Percentiles rank a stretch among this genome's conserved stretches.
Conservation (phyloP, 2,329 filamentous ascomycete species). For the Penicillium sp. region DNA sequence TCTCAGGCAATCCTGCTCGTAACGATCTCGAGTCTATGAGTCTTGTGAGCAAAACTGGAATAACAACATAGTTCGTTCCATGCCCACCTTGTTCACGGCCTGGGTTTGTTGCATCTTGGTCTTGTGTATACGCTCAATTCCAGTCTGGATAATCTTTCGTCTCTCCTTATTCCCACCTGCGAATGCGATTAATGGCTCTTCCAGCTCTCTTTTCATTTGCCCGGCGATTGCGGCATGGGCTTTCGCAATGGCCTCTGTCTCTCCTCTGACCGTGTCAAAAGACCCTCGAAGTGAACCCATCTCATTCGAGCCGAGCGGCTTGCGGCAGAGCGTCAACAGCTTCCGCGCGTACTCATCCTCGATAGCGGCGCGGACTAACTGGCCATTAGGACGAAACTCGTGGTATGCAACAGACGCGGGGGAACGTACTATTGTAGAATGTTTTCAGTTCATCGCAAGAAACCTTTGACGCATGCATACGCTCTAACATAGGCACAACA, state of each 20-base stretch:
- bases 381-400: conserved; percentile 14
- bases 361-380: conserved; percentile 80
- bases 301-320: conserved; percentile 87
- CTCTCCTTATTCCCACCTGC: conserved; percentile 95
- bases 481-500: conserved; percentile 86
- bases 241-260: conserved; percentile 92
- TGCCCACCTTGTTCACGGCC: conserved; percentile 81
- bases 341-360: conserved; percentile 97
- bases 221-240: conserved; percentile 86
- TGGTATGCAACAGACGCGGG: neutral
- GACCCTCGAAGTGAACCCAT: conserved; percentile 81
- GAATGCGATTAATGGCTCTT: conserved; percentile 91
- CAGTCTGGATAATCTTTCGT: conserved; percentile 92
- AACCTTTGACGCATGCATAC: conserved; percentile 92
- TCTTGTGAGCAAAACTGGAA: conserved; percentile 19
- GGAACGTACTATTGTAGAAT: conserved; percentile 79
- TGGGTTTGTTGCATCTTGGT: conserved; percentile 90
- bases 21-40: conserved; percentile 79
- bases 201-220: conserved; percentile 95
- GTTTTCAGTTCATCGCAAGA: conserved; percentile 91
- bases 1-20: conserved; percentile 96
- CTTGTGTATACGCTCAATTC: conserved; percentile 93
- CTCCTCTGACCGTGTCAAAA: conserved; percentile 83
- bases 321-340: conserved; percentile 81
- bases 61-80: conserved; percentile 27